phyloP scores from a whole-genome alignment of 2,329 filamentous ascomycete genomes.

The Diaporthe sp. region DNA sequence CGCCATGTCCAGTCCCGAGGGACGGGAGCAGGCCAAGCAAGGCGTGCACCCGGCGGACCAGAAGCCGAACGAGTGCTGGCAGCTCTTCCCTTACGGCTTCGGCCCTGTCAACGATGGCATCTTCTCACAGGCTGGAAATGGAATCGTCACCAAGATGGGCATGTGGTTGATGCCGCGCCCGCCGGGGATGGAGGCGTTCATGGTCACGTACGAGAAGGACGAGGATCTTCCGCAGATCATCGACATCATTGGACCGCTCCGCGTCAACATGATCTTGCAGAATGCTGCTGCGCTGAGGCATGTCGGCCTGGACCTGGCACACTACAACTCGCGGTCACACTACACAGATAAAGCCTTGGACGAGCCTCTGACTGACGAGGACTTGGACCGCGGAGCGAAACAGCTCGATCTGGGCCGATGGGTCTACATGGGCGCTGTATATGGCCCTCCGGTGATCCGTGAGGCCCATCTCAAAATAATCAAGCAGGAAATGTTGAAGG shows the following conservation, averaged over 20 bases:
- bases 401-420: slow-evolving; percentile 58
- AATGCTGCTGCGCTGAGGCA: slow-evolving; percentile 62
- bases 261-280: slow-evolving; percentile 53
- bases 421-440: slow-evolving; percentile 62
- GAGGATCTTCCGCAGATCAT: slow-evolving; percentile 53
- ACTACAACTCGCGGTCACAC: slow-evolving; percentile 50
- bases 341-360: slow-evolving; percentile 43
- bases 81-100: slow-evolving; percentile 56
- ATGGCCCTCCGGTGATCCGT: slow-evolving; percentile 48
- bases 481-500: slow-evolving; percentile 51
- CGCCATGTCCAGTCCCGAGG: slow-evolving; percentile 55
- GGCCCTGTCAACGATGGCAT: slow-evolving; percentile 59
- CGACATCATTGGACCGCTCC: slow-evolving; percentile 54
- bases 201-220: slow-evolving; percentile 55
- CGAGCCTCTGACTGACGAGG: slow-evolving; percentile 53
- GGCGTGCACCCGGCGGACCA: slow-evolving; percentile 50
- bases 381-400: slow-evolving; percentile 56
- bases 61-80: slow-evolving; percentile 50
- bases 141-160: slow-evolving; percentile 69
- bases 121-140: slow-evolving; percentile 66
- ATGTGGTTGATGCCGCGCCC: slow-evolving; percentile 56
- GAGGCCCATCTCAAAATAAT: slow-evolving; percentile 49
- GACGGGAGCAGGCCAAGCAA: slow-evolving; percentile 50
- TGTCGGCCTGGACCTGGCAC: slow-evolving; percentile 57
- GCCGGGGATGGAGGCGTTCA: slow-evolving; percentile 54